Evolutionary conservation across 306 rosid genomes (phyloP).

Genomic region (Potentilla sterilis): DNA sequence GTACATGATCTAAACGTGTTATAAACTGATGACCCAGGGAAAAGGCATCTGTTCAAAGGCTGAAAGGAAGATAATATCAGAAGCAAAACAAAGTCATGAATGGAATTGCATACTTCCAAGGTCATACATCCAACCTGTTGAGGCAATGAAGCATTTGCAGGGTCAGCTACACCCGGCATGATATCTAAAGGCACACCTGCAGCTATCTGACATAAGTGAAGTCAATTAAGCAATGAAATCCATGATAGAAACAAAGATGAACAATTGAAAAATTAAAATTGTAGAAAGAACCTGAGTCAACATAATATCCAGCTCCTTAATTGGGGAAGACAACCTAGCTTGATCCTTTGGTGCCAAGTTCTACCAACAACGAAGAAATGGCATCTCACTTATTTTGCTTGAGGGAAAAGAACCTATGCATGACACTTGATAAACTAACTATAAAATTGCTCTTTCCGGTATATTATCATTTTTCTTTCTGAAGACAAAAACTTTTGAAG

Average conservation of each 20-base stretch:
- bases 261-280: constrained; percentile 18
- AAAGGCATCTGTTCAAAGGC: constrained; percentile 87
- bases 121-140: constrained; percentile 71
- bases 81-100: constrained; percentile 28
- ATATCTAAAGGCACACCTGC: constrained; percentile 84
- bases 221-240: constrained; percentile 27
- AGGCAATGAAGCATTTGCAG: constrained; percentile 82
- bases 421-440: not conserved
- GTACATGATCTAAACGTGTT: constrained; percentile 91
- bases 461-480: not conserved
- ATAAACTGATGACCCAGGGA: constrained; percentile 84
- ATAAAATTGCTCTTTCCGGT: not conserved
- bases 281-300: constrained; percentile 73
- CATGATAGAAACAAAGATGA: constrained; percentile 10
- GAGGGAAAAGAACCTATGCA: not conserved
- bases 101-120: constrained; percentile 17
- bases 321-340: constrained; percentile 67
- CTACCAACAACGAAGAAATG: constrained; percentile 42
- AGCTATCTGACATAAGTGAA: constrained; percentile 54
- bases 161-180: constrained; percentile 93
- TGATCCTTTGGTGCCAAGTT: constrained; percentile 73
- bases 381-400: constrained; percentile 1
- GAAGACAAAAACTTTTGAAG: not conserved
- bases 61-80: constrained; percentile 48
- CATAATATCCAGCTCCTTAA: constrained; percentile 81